Percentiles rank a stretch among this genome's conserved stretches.
Evolutionary conservation across 139 green algal species (phyloP).

Genomic region (Eudorina sp.): DNA sequence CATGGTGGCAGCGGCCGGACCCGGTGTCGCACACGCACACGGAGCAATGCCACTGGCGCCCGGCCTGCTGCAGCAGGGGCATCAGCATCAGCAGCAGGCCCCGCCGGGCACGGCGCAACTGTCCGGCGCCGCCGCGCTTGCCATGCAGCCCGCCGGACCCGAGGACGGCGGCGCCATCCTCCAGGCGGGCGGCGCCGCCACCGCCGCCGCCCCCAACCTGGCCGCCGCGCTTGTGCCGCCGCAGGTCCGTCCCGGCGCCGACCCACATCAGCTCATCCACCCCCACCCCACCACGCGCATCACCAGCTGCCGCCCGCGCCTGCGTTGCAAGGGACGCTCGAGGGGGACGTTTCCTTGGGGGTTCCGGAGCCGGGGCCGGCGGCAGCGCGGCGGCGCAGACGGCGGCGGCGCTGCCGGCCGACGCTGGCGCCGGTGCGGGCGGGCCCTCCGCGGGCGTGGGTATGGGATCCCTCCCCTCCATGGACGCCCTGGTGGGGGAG

Average conservation of each 20-base stretch:
- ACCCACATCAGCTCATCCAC: background rate
- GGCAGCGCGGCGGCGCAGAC: background rate
- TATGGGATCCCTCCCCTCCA: background rate
- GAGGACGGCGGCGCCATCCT: background rate
- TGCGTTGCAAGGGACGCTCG: too few relatives aligned
- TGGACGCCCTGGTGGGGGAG: background rate
- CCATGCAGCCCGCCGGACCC: background rate
- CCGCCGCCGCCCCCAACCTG: background rate
- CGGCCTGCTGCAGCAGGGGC: background rate
- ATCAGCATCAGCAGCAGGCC: background rate
- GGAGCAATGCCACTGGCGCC: background rate
- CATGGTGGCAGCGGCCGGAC: background rate
- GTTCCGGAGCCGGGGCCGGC: background rate
- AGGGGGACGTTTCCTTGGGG: too few relatives aligned
- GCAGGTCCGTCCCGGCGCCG: background rate
- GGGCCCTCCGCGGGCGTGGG: too few relatives aligned
- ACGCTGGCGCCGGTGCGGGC: background rate
- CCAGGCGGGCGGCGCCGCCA: background rate
- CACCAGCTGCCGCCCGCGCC: slow-evolving; percentile 7
- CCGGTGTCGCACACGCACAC: too few relatives aligned
- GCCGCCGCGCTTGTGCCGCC: background rate
- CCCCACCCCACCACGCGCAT: background rate
- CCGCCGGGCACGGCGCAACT: too few relatives aligned
- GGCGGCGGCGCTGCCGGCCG: background rate
- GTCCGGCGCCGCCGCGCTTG: background rate